These are phyloP conservation scores for Phytomonas sp. DNA, from an alignment of 208 protist species.

Conservation along the genomic window DNA sequence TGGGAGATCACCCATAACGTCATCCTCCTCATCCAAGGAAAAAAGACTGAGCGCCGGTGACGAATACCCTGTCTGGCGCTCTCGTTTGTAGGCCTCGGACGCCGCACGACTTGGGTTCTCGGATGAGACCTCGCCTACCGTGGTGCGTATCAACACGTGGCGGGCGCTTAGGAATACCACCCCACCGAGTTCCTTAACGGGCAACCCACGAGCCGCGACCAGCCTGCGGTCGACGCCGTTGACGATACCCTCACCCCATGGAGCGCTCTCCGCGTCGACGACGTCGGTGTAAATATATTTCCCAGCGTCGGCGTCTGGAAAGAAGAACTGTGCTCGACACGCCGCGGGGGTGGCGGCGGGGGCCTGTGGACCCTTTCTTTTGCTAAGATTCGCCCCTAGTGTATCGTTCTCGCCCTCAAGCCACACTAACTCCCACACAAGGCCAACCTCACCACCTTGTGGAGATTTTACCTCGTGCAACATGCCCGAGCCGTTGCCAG, in stretches of 20 bases:
- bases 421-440: background rate
- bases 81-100: background rate
- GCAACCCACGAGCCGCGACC: background rate
- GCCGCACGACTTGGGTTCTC: background rate
- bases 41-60: slow-evolving; percentile 12
- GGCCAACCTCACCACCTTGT: background rate
- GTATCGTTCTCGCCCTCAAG: too few relatives aligned
- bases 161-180: slow-evolving; percentile 40
- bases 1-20: background rate
- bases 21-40: slow-evolving; percentile 2
- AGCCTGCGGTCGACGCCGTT: too few relatives aligned
- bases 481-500: too few relatives aligned
- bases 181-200: slow-evolving; percentile 17
- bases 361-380: too few relatives aligned
- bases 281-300: too few relatives aligned
- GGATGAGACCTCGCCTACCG: background rate
- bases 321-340: too few relatives aligned
- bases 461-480: slow-evolving; percentile 14
- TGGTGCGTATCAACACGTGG: slow-evolving; percentile 38
- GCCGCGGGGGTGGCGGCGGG: too few relatives aligned
- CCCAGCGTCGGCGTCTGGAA: too few relatives aligned
- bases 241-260: too few relatives aligned
- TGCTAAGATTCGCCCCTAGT: too few relatives aligned
- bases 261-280: too few relatives aligned
- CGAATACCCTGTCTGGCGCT: too few relatives aligned